Evolutionary conservation across 441 rosid genomes (phyloP).

Genomic region (Arabidopsis hybrid): DNA sequence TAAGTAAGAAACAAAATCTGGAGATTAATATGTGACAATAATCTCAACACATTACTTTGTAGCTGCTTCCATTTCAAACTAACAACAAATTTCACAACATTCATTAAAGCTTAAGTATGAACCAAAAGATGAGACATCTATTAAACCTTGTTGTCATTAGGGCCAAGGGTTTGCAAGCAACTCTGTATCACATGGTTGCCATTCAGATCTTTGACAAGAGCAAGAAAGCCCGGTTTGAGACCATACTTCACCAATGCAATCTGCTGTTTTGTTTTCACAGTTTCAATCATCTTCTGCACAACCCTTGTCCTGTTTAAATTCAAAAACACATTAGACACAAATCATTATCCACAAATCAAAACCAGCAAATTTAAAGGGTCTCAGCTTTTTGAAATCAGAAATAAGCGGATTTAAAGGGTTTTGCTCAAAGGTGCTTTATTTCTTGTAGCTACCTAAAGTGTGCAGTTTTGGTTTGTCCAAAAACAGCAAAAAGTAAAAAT

Average conservation of each 20-base stretch:
- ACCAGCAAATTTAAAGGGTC: neutral
- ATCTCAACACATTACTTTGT: constrained; percentile 59
- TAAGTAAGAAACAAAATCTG: neutral
- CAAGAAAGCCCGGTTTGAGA: constrained; percentile 67
- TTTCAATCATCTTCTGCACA: constrained; percentile 79
- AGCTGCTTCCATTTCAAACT: neutral
- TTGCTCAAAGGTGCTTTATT: constrained; percentile 10
- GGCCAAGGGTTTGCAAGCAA: constrained; percentile 66
- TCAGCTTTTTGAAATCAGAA: neutral
- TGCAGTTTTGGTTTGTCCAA: constrained; percentile 31
- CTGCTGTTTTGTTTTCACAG: constrained; percentile 68
- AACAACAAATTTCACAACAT: neutral
- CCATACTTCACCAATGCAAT: constrained; percentile 55
- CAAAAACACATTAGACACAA: constrained; percentile 9
- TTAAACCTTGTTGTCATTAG: constrained; percentile 68
- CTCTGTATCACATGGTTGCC: constrained; percentile 87
- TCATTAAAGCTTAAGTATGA: neutral
- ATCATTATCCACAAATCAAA: neutral
- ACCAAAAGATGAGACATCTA: neutral
- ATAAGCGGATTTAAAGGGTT: neutral
- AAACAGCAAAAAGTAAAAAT: constrained; percentile 22
- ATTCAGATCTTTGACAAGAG: constrained; percentile 74
- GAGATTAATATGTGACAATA: neutral
- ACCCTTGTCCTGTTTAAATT: constrained; percentile 69
- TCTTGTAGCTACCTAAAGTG: neutral